These are phyloP conservation scores for Euphrasia confusa DNA, from an alignment of 257 asterid genomes.

Conservation along the genomic window DNA sequence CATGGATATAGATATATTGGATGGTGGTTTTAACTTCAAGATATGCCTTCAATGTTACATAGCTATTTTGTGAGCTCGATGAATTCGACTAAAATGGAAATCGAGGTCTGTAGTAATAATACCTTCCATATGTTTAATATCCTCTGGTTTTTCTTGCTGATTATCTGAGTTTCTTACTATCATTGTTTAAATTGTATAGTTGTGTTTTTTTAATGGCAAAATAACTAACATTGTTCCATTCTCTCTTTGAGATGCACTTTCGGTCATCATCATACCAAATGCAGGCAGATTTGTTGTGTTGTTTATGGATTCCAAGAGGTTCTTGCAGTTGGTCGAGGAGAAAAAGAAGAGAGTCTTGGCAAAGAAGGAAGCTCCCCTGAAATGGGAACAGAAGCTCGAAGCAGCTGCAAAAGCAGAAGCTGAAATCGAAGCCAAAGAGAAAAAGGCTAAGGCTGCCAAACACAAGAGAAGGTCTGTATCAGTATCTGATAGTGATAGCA, in stretches of 20 bases:
- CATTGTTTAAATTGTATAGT: background rate
- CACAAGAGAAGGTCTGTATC: constrained; percentile 59
- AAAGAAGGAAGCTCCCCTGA: constrained; percentile 84
- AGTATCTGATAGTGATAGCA: constrained; percentile 41
- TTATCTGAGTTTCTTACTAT: background rate
- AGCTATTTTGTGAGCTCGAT: background rate
- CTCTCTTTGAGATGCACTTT: constrained; percentile 98
- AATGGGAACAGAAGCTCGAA: constrained; percentile 97
- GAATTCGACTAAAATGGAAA: background rate
- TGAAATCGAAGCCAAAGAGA: constrained; percentile 67
- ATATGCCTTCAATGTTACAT: background rate
- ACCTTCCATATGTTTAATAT: background rate
- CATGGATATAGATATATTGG: background rate
- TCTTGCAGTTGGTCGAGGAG: constrained; percentile 94
- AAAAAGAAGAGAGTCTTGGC: constrained; percentile 81
- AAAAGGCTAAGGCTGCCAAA: constrained; percentile 47
- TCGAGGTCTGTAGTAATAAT: background rate
- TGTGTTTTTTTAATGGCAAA: constrained; percentile 32
- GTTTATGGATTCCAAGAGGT: constrained; percentile 95
- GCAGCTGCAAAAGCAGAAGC: constrained; percentile 75
- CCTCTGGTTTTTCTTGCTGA: background rate
- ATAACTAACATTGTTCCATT: constrained; percentile 93
- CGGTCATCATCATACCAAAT: constrained; percentile 99
- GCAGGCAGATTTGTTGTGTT: constrained; percentile 67
- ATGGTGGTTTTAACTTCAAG: background rate